phyloP scores from a whole-genome alignment of 768 basidiomycete genomes.

The Mycena chlorophos region DNA sequence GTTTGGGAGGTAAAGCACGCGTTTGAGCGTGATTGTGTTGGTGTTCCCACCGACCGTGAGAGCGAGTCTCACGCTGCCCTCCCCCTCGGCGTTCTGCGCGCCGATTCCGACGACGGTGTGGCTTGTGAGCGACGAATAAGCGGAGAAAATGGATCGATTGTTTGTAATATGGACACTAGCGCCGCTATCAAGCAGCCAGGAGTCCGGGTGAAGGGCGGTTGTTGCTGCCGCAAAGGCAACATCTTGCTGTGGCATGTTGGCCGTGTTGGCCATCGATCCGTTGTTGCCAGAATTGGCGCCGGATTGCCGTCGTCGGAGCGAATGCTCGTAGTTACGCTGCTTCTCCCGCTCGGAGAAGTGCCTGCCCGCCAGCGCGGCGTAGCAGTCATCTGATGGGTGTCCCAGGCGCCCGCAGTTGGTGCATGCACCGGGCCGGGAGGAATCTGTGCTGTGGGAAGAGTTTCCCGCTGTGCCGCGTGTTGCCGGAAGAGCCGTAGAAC shows the following conservation, averaged over 20 bases:
- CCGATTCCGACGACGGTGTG: neutral
- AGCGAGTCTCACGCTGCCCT: neutral
- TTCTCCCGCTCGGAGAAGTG: conserved; percentile 2
- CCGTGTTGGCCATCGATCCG: conserved; percentile 6
- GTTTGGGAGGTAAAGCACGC: neutral
- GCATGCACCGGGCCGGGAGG: neutral
- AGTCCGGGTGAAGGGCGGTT: neutral
- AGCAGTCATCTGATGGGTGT: neutral
- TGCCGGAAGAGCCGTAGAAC: neutral
- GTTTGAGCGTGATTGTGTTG: neutral
- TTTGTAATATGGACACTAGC: conserved; percentile 12
- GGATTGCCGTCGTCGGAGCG: neutral
- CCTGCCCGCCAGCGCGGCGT: conserved; percentile 6
- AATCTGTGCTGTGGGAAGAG: neutral
- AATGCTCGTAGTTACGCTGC: neutral
- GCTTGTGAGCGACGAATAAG: conserved; percentile 2
- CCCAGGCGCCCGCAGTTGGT: conserved; percentile 6
- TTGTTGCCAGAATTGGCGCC: neutral
- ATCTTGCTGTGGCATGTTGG: neutral
- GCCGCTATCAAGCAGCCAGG: conserved; percentile 10
- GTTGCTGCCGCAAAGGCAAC: neutral
- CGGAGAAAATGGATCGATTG: conserved; percentile 3
- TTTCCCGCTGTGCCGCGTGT: neutral
- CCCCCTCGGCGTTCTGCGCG: neutral
- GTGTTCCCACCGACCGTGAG: neutral